phyloP scores from a whole-genome alignment of 78 protist genomes.

The Cavenderia fasciculata region DNA sequence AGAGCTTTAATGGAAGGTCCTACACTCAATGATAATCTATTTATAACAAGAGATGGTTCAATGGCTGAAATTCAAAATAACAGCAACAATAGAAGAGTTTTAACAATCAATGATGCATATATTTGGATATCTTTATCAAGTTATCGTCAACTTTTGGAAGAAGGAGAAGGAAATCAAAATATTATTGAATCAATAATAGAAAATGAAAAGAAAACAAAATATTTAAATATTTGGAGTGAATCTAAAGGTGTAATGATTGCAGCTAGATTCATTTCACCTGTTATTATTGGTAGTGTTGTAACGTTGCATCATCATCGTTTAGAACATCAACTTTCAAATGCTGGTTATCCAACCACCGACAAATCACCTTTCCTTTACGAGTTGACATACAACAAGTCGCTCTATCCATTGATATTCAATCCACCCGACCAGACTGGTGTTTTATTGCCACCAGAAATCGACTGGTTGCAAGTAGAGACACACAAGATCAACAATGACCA shows the following conservation, averaged over 20 bases:
- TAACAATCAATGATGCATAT: constrained; percentile 44
- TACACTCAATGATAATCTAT: constrained; percentile 53
- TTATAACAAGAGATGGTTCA: constrained; percentile 70
- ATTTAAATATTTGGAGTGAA: no score
- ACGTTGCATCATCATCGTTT: constrained; percentile 74
- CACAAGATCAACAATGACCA: neutral
- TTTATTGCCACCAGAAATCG: constrained; percentile 65
- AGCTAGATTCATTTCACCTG: constrained; percentile 30
- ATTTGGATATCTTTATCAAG: no score
- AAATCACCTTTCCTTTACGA: constrained; percentile 79
- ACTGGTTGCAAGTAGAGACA: constrained; percentile 71
- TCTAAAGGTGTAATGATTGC: constrained; percentile 62
- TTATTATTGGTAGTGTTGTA: constrained; percentile 39
- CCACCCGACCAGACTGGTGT: constrained; percentile 4
- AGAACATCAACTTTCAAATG: constrained; percentile 20
- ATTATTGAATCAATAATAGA: neutral
- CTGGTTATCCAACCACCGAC: constrained; percentile 73
- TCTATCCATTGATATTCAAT: constrained; percentile 69
- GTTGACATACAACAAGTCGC: constrained; percentile 71
- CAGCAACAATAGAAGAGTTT: neutral
- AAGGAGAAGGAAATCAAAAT: neutral
- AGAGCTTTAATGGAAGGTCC: constrained; percentile 65
- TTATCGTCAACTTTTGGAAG: no score
- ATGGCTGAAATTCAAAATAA: no score
- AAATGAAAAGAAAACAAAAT: neutral